phyloP scores from a whole-genome alignment of 768 basidiomycete genomes.

The Termitomyces sp. region DNA sequence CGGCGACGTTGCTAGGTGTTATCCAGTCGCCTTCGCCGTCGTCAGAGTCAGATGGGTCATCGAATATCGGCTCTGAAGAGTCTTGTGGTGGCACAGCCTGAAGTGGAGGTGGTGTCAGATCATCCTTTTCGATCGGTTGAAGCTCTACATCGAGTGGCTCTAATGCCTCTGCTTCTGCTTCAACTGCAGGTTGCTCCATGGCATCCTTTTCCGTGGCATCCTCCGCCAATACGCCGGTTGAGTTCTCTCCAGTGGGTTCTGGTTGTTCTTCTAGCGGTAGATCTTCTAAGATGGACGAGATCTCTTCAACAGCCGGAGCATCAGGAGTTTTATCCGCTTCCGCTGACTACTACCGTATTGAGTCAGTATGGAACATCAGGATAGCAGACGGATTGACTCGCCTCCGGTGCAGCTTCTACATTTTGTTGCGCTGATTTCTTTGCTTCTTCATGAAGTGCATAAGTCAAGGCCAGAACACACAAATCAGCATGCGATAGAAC shows the following conservation, averaged over 20 bases:
- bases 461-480: conserved; percentile 85
- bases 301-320: conserved; percentile 9
- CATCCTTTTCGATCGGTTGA: conserved; percentile 26
- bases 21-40: conserved; percentile 97
- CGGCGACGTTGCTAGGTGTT: conserved; percentile 79
- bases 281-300: conserved; percentile 12
- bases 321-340: conserved; percentile 1
- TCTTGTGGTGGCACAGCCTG: conserved; percentile 7
- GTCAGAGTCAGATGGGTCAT: conserved; percentile 74
- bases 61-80: conserved; percentile 44
- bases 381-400: conserved; percentile 13
- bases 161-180: conserved; percentile 19
- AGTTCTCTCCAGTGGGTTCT: conserved; percentile 3
- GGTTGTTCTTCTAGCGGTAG: conserved; percentile 14
- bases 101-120: conserved; percentile 2
- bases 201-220: conserved; percentile 10
- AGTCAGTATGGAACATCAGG: conserved; percentile 12
- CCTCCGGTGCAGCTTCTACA: conserved; percentile 19
- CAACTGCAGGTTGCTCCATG: conserved; percentile 15
- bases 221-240: conserved; percentile 1
- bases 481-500: conserved; percentile 91
- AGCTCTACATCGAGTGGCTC: conserved; percentile 48
- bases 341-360: conserved; percentile 28
- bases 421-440: conserved; percentile 29
- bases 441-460: conserved; percentile 63